phyloP scores from a whole-genome alignment of 75 land plant species.

The Pinus taeda region DNA sequence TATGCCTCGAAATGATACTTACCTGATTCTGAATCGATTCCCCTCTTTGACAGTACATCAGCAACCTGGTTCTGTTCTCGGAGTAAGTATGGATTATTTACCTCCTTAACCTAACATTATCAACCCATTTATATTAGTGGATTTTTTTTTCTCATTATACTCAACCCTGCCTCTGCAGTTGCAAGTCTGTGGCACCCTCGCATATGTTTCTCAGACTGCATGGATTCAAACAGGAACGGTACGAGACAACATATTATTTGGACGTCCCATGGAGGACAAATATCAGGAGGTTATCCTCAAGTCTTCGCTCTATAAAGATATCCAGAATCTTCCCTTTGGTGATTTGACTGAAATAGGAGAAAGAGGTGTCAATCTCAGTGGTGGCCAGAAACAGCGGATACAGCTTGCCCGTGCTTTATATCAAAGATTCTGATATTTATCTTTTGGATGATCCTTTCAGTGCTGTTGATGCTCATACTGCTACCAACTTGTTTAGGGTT shows the following conservation, averaged over 20 bases:
- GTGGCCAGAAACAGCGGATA: constrained; percentile 38
- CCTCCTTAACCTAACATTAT: not conserved
- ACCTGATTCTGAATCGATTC: too few relatives aligned
- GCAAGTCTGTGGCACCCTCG: constrained; percentile 15
- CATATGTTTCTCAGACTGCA: constrained; percentile 32
- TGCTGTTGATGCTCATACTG: constrained; percentile 43
- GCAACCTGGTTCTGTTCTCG: too few relatives aligned
- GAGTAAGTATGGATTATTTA: not conserved
- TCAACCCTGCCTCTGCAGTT: constrained; percentile 22
- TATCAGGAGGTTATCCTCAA: constrained; percentile 20
- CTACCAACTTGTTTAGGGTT: constrained; percentile 17
- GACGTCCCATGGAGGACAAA: constrained; percentile 14
- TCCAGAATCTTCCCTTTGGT: constrained; percentile 23
- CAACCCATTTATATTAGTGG: not conserved
- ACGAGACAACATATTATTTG: constrained; percentile 27
- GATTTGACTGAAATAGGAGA: constrained; percentile 37
- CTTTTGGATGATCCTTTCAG: constrained; percentile 42
- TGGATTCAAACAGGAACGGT: constrained; percentile 32
- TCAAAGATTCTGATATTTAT: constrained; percentile 34
- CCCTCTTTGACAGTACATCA: too few relatives aligned
- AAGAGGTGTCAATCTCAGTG: constrained; percentile 38
- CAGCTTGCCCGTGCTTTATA: constrained; percentile 36
- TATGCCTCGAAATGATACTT: too few relatives aligned
- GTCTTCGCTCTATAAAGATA: constrained; percentile 22
- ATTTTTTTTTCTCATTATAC: constrained; percentile 13